Evolutionary conservation across 768 basidiomycete species (phyloP), one percentile per base, ranked within the genome.

Genomic region (Pleurotus citrinopileatus): DNA sequence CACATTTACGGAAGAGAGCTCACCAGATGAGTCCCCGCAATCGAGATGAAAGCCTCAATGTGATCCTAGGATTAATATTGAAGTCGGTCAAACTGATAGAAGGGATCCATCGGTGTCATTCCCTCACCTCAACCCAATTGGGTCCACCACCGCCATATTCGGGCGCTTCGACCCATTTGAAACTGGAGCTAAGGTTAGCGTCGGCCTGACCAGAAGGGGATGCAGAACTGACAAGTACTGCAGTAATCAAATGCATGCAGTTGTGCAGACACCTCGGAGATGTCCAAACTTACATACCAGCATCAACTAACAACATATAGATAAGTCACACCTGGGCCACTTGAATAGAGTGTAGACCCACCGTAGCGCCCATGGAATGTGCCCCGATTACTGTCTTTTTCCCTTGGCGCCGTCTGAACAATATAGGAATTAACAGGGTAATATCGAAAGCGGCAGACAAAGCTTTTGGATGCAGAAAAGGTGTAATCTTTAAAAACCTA

Each of bases 91-190:
- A 20, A 42, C 36, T 46, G 9, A 42, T 36, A 10, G 37, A 43
- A 37, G 23, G 43, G 23, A 17, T 28, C 27, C 15, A 52, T 37
- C 19, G 32, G 32, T 34, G 3, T 9, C 9, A 3, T 13, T 22
- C 28, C 54, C 70, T 52, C 57, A 91, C 92, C 76, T 98, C 95
- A 10, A 96, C 94, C 96, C 96, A 98, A 23, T 81, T 73, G 5
- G 83, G 71, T 2, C 95, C 96, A 12, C 94, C 96, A 2, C 79
- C 78, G 6, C 94, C 94, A 58, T 87, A 84, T 38, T 78, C 71
- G 7, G 86, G 85, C 1, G 92, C 90, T 70, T 98, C 96, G 0
- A 96, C 95, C 96, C 96, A 99, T 73, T 97, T 96, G 63, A 95
- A 80, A 65, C 94, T 95, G 55, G 1, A 37, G 17, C 19, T 13